Evolutionary conservation across 495 filamentous ascomycete species (phyloP), one percentile per base, ranked within the genome.

Genomic region (Xylaria longipes): DNA sequence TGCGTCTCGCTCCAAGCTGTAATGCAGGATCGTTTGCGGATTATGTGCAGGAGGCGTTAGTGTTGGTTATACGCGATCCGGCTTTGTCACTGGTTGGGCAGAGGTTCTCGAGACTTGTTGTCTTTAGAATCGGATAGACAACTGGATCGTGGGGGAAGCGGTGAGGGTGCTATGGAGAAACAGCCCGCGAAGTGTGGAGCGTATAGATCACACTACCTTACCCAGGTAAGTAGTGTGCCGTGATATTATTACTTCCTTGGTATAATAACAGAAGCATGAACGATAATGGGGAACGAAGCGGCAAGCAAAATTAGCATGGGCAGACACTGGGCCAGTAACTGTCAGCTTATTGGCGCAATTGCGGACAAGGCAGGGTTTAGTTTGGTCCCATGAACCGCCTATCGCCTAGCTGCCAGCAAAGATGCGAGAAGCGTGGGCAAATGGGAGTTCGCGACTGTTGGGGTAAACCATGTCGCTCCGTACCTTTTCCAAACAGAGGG

Each of bases 401-500:
- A 52, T 41, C 17, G 12, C n/a, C 65, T 27, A 37, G 52, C 39
- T 56, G 69, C 48, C 61, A 71, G 52, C 25, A 65, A 69, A 69
- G 50, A 62, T 61, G 31, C 22, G 27, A 27, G 39, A 35, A 29
- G 50, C 31, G 45, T 62, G 61, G 70, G 54, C 52, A 45, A 46
- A 33, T 35, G 37, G 27, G 68, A 50, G 68, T n/a, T 54, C 46
- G 43, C 57, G 31, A 56, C 15, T 1, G 20, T 54, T 71, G 45
- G 69, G 61, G 69, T 20, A 57, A 45, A 15, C 22, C 25, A 56
- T 63, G 63, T 72, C 33, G 63, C 65, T 20, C 33, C 12, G 69
- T 71, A 71, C 65, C 15, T 11, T 56, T 71, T 65, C 64, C 64
- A 72, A 72, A 72, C 70, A 72, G 70, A 72, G 70, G 70, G 70